Evolutionary conservation across 2,329 filamentous ascomycete genomes (phyloP), one percentile per base, ranked within the genome.

Genomic region (Teratosphaeria destructans): DNA sequence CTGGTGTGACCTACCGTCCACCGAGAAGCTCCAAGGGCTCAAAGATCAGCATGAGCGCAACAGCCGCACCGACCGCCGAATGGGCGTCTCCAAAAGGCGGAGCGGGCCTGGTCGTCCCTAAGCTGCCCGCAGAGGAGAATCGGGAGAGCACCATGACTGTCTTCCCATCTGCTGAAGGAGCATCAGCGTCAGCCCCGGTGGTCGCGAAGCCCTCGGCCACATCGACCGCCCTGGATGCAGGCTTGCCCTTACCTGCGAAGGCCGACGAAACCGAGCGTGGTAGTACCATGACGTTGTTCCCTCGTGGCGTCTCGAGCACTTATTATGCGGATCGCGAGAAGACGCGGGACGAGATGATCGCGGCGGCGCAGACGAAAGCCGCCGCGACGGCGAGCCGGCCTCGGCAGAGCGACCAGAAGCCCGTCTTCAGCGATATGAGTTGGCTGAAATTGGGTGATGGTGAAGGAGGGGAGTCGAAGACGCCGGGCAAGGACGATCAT

Each of bases 401-500:
- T 60, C 81, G 76, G 68, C 53, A 74, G 72, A 57, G 79, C 81
- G 55, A 29, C 77, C 54, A 58, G 59, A 60, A 64, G 57, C 54
- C 65, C 2, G 55, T 56, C 55, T 63, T 64, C 49, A 64, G 59
- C 37, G 88, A 91, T 71, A 89, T 91, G 86, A 89, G 86, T 74
- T 92, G 88, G 88, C 75, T 92, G 63, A 90, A 91, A 68, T 78
- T 91, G 29, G 66, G 65, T n/a, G 43, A 49, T n/a, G 43, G n/a
- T 5, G 43, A 10, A 10, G 19, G n/a, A 10, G 19, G n/a, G 19
- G 43, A 49, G 43, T 19, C 43, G n/a, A 49, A 49, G n/a, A 49
- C 16, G 43, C 43, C 43, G n/a, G 43, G 43, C 16, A 49, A 49
- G 43, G 43, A 49, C 43, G 43, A 49, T 49, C 43, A 49, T n/a